phyloP scores from a whole-genome alignment of 176 grass and related monocot genomes.

The Carex parvula region DNA sequence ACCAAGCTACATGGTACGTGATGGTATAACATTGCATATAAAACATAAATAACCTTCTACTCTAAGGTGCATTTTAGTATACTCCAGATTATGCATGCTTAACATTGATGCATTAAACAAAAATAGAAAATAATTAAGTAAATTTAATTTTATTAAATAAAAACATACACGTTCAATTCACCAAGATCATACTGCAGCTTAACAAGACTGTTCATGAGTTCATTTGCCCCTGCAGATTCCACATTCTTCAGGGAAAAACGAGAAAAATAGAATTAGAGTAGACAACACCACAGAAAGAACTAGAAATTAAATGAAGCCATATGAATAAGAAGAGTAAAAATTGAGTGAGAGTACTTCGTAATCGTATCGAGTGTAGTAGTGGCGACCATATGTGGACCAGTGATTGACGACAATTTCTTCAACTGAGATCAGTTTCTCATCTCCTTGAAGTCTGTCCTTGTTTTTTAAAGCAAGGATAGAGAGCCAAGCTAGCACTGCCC shows the following conservation, averaged over 20 bases:
- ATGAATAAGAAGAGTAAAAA: not conserved
- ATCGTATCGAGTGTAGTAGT: conserved; percentile 98
- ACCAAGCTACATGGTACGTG: not conserved
- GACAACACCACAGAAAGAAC: not conserved
- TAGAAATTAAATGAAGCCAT: not conserved
- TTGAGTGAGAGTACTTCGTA: conserved; percentile 60
- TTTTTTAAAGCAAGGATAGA: conserved; percentile 96
- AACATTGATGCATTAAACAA: not conserved
- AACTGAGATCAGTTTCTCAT: conserved; percentile 69
- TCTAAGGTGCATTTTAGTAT: no score
- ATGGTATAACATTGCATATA: no score
- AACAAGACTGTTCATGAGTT: conserved; percentile 79
- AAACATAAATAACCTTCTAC: no score
- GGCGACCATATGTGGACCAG: conserved; percentile 92
- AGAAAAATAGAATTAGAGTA: conserved; percentile 19
- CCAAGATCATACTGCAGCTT: conserved; percentile 70
- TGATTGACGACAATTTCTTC: conserved; percentile 93
- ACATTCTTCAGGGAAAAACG: conserved; percentile 70
- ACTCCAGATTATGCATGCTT: not conserved
- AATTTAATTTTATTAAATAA: conserved; percentile 3
- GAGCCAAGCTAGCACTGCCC: conserved; percentile 99
- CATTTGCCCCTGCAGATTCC: conserved; percentile 77
- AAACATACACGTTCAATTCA: conserved; percentile 80
- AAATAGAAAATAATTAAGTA: not conserved
- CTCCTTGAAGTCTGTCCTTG: conserved; percentile 78